Evolutionary conservation across 2,329 filamentous ascomycete genomes (phyloP).

Genomic region (Emericellopsis cladophorae): DNA sequence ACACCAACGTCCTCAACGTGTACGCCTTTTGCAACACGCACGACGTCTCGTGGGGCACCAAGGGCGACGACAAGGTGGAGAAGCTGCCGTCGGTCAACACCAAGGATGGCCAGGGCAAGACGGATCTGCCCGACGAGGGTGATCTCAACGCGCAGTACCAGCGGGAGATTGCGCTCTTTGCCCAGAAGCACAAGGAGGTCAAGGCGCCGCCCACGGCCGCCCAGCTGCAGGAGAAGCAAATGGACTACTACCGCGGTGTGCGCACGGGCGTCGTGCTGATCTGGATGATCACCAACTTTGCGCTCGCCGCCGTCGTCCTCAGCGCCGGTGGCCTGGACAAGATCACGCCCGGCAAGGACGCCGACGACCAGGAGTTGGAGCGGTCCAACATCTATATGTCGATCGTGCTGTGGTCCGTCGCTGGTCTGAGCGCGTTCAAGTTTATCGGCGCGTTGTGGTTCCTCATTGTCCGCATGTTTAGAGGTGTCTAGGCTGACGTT

Average conservation of each 20-base stretch:
- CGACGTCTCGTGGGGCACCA: conserved; percentile 96
- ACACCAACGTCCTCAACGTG: conserved; percentile 97
- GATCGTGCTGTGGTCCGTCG: conserved; percentile 81
- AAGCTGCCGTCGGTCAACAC: conserved; percentile 79
- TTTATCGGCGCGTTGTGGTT: conserved; percentile 88
- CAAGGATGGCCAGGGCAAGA: conserved; percentile 82
- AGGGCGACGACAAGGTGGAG: conserved; percentile 91
- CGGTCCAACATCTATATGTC: conserved; percentile 74
- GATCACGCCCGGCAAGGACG: conserved; percentile 32
- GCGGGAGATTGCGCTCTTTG: conserved; percentile 63
- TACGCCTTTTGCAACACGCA: conserved; percentile 98
- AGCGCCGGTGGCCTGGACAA: conserved; percentile 72
- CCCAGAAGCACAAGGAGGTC: conserved; percentile 60
- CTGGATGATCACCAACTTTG: conserved; percentile 97
- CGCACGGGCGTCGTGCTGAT: conserved; percentile 80
- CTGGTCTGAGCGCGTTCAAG: conserved; percentile 70
- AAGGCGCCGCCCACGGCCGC: conserved; percentile 44
- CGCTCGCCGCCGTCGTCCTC: conserved; percentile 72
- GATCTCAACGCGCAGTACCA: conserved; percentile 95
- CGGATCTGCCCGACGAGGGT: conserved; percentile 87
- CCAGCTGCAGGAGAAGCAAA: conserved; percentile 66
- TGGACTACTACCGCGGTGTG: conserved; percentile 98
- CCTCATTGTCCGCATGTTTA: conserved; percentile 77
- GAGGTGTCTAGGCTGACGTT: conserved; percentile 40
- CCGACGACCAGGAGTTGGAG: conserved; percentile 30